These are phyloP conservation scores for Boletus smithii DNA, from an alignment of 1,284 basidiomycete genomes.

Conservation along the genomic window DNA sequence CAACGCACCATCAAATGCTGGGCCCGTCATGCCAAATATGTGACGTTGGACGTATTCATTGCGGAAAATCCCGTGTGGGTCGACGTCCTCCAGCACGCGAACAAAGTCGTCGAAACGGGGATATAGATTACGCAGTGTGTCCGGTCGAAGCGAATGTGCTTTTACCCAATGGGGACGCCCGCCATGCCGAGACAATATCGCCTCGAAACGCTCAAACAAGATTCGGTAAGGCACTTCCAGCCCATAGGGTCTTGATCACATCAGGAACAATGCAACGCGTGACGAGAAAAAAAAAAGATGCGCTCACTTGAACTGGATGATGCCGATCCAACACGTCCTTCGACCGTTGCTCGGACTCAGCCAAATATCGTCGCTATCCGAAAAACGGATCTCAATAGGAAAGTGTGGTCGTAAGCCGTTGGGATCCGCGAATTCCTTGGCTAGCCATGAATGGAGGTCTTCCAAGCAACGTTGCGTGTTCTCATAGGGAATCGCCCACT, in stretches of 20 bases:
- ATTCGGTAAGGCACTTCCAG: slow-evolving; percentile 82
- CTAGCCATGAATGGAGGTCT: slow-evolving; percentile 76
- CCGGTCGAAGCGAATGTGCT: slow-evolving; percentile 75
- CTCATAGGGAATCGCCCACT: slow-evolving; percentile 86
- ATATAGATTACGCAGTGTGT: slow-evolving; percentile 68
- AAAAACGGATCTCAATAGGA: slow-evolving; percentile 91
- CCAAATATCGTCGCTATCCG: slow-evolving; percentile 89
- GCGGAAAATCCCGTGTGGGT: slow-evolving; percentile 79
- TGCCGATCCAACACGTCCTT: slow-evolving; percentile 91
- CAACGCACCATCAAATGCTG: slow-evolving; percentile 47
- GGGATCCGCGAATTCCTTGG: slow-evolving; percentile 62
- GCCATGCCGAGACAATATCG: slow-evolving; percentile 66
- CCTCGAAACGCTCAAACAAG: slow-evolving; percentile 80
- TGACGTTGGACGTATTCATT: slow-evolving; percentile 79
- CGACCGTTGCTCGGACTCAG: slow-evolving; percentile 83
- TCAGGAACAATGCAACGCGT: slow-evolving; percentile 7
- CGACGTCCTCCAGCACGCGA: slow-evolving; percentile 65
- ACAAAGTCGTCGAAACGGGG: slow-evolving; percentile 84
- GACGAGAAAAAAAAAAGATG: slow-evolving; percentile 6
- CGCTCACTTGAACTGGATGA: slow-evolving; percentile 89
- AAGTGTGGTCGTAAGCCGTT: slow-evolving; percentile 85
- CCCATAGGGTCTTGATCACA: slow-evolving; percentile 74
- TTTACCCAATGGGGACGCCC: slow-evolving; percentile 99
- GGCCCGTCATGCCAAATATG: slow-evolving; percentile 53
- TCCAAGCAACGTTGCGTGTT: slow-evolving; percentile 64